Base-by-base conservation (phyloP, 83 land plant genomes). In the Isoetes engelmannii region DNA sequence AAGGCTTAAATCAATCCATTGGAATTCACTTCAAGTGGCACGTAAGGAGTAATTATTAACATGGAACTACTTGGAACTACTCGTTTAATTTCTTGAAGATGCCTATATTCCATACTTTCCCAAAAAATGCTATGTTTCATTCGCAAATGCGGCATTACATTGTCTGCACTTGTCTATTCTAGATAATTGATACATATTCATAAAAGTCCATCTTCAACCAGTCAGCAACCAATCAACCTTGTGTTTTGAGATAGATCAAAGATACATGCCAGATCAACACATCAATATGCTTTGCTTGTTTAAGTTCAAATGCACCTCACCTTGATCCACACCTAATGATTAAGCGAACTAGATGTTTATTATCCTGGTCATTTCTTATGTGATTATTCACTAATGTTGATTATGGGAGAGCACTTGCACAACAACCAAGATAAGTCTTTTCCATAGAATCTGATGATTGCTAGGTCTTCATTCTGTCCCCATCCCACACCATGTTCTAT, bases 21-120 rank as follows among this genome's bases (percentile, higher is more conserved):
- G 68, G 20, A 61, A 1, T 80, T 82, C 73, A 75, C 65, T 7
- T 61, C 83, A 59, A 80, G 75, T 51, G 67, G 50, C 6, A 69
- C 53, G 19, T 78, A 70, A 67, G 89, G 85, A 41, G 77, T 82
- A 9, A 82, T 84, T 58, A 77, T 87, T 51, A 87, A 87, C 57
- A 87, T 75, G 90, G 90, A 57, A 87, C 90, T 57, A 87, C 88
- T 28, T n/a, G n/a, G n/a, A n/a, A n/a, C n/a, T n/a, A n/a, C 70
- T 87, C 63, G 78, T 87, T 43, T 87, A 87, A 71, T 68, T 87
- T 47, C 85, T 87, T 57, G 63, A 64, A 5, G 58, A 4, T 48
- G 73, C 84, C 56, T 86, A 78, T 79, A 83, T 79, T 74, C 79
- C n/a, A n/a, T n/a, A n/a, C n/a, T n/a, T n/a, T n/a, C n/a, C n/a